Evolutionary conservation across 2,329 filamentous ascomycete species (phyloP).

Genomic region (Arthrobotrys iridis): DNA sequence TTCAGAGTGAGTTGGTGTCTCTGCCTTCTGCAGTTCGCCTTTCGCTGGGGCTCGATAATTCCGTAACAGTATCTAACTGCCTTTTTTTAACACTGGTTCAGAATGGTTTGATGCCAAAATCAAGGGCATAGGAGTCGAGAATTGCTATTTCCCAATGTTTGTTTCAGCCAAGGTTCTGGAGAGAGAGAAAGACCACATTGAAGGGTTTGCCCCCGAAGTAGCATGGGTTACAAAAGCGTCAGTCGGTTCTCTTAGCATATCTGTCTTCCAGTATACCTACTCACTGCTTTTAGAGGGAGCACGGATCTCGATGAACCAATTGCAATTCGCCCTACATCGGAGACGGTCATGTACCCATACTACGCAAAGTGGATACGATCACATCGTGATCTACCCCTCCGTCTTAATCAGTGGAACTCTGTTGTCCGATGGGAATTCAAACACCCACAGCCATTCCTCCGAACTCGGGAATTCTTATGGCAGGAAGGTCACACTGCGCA

Average conservation of each 20-base stretch:
- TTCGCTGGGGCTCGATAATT: no score
- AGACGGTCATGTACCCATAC: slow-evolving; percentile 93
- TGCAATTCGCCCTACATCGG: slow-evolving; percentile 74
- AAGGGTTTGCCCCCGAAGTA: slow-evolving; percentile 95
- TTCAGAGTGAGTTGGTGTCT: slow-evolving; percentile 69
- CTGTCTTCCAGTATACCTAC: not conserved
- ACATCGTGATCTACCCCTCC: slow-evolving; percentile 91
- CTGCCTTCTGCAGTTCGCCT: no score
- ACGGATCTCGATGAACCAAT: slow-evolving; percentile 87
- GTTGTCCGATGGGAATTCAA: slow-evolving; percentile 97
- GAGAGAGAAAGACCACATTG: slow-evolving; percentile 92
- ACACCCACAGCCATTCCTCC: slow-evolving; percentile 83
- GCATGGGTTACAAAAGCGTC: slow-evolving; percentile 88
- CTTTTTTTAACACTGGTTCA: not conserved
- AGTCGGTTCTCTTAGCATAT: slow-evolving; percentile 60
- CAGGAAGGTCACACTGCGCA: slow-evolving; percentile 97
- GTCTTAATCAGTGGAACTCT: slow-evolving; percentile 98
- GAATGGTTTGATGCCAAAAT: slow-evolving; percentile 68
- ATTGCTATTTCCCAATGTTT: slow-evolving; percentile 97
- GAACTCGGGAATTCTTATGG: slow-evolving; percentile 96
- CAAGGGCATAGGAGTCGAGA: slow-evolving; percentile 89
- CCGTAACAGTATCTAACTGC: not conserved
- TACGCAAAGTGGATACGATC: slow-evolving; percentile 97
- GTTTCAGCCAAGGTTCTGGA: slow-evolving; percentile 87
- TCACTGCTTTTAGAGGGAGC: slow-evolving; percentile 72